Evolutionary conservation across 2,329 filamentous ascomycete genomes (phyloP).

Genomic region (Cylindrodendrum hubeiense): DNA sequence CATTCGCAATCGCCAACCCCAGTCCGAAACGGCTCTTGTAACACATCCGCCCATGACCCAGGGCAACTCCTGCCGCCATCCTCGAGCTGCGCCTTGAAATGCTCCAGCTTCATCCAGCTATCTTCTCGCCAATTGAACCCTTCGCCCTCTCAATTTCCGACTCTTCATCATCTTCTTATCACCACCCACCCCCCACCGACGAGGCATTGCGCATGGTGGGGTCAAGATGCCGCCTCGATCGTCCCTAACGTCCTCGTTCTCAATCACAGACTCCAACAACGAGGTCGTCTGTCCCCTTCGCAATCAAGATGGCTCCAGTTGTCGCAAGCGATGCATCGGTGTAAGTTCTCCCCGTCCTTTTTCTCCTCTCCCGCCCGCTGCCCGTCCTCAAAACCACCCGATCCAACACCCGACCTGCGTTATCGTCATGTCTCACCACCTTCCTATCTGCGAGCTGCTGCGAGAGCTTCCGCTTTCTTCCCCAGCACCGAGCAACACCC

Average conservation of each 20-base stretch:
- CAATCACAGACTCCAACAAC: slow-evolving; percentile 90
- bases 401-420: slow-evolving; percentile 26
- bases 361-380: slow-evolving; percentile 8
- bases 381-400: slow-evolving; percentile 4
- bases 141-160: slow-evolving; percentile 27
- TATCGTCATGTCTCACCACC: slow-evolving; percentile 44
- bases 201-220: slow-evolving; percentile 64
- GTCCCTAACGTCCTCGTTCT: slow-evolving; percentile 89
- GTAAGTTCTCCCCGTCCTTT: slow-evolving; percentile 72
- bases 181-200: slow-evolving; percentile 39
- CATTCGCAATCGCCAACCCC: slow-evolving; percentile 35
- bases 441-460: slow-evolving; percentile 29
- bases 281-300: slow-evolving; percentile 96
- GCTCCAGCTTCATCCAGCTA: slow-evolving; percentile 38
- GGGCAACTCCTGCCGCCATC: slow-evolving; percentile 35
- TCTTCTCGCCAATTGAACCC: slow-evolving; percentile 49
- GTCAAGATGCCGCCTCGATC: slow-evolving; percentile 89
- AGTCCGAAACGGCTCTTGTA: slow-evolving; percentile 44
- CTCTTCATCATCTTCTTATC: slow-evolving; percentile 35
- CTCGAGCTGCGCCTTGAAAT: slow-evolving; percentile 43
- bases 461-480: slow-evolving; percentile 21
- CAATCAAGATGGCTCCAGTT: slow-evolving; percentile 96
- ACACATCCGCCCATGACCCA: slow-evolving; percentile 41
- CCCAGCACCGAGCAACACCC: slow-evolving; percentile 30
- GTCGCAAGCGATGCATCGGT: slow-evolving; percentile 96